Evolutionary conservation across 2,329 filamentous ascomycete species (phyloP).

Genomic region (Helicocarpus griseus): DNA sequence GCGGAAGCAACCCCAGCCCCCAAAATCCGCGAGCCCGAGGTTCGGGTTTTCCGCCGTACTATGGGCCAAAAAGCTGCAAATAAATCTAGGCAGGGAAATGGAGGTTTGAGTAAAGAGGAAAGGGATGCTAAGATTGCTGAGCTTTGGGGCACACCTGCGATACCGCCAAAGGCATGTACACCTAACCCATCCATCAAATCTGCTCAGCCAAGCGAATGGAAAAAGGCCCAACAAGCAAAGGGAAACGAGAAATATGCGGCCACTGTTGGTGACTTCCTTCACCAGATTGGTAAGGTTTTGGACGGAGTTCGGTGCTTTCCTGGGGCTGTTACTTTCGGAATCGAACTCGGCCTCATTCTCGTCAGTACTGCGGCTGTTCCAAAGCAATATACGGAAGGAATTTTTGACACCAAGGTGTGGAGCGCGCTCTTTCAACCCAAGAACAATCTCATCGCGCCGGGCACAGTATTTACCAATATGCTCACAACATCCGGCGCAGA

Average conservation of each 20-base stretch:
- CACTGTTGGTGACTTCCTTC: slow-evolving; percentile 19
- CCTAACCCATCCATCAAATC: not conserved
- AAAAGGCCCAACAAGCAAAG: slow-evolving; percentile 8
- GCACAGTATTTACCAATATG: slow-evolving; percentile 26
- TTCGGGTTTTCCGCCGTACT: slow-evolving; percentile 18
- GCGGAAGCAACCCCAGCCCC: not conserved
- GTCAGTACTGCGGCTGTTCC: slow-evolving; percentile 17
- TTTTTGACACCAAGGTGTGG: slow-evolving; percentile 20
- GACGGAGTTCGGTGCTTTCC: slow-evolving; percentile 25
- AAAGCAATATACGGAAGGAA: slow-evolving; percentile 11
- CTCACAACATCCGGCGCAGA: slow-evolving; percentile 33
- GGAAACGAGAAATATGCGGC: slow-evolving; percentile 6
- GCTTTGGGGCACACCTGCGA: slow-evolving; percentile 17
- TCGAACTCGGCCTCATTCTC: slow-evolving; percentile 29
- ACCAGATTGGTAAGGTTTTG: slow-evolving; percentile 22
- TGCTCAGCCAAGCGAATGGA: slow-evolving; percentile 7
- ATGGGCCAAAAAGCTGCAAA: slow-evolving; percentile 24
- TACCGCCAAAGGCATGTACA: slow-evolving; percentile 1
- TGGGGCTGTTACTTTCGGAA: slow-evolving; percentile 26
- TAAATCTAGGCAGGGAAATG: slow-evolving; percentile 13
- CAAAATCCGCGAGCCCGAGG: slow-evolving; percentile 13
- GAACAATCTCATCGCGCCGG: slow-evolving; percentile 18
- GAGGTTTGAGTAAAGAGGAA: slow-evolving; percentile 10
- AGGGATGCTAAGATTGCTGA: slow-evolving; percentile 22
- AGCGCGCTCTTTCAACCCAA: slow-evolving; percentile 23